phyloP scores from a whole-genome alignment of 1,284 basidiomycete genomes.

The Ganoderma leucocontextum region DNA sequence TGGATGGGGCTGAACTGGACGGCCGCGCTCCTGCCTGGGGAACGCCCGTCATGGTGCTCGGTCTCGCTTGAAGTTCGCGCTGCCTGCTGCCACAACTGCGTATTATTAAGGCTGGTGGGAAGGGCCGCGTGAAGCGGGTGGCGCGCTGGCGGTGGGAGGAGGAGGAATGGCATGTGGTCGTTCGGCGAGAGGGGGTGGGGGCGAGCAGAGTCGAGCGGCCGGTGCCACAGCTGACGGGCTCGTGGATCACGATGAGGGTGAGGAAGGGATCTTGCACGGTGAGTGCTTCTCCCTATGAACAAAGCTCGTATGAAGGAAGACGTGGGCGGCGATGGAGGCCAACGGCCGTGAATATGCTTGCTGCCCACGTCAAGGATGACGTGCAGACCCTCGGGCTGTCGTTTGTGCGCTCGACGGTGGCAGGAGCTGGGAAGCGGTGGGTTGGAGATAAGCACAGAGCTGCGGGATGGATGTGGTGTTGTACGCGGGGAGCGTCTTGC shows the following conservation, averaged over 20 bases:
- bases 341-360: too few species aligned
- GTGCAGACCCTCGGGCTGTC: too few species aligned
- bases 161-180: constrained; percentile 83
- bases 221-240: constrained; percentile 58
- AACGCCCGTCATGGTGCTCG: constrained; percentile 91
- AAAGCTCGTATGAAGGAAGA: too few species aligned
- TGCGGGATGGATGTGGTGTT: too few species aligned
- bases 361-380: too few species aligned
- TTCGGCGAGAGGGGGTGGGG: constrained; percentile 59
- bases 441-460: too few species aligned
- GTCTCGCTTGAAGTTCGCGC: constrained; percentile 63
- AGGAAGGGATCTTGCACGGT: constrained; percentile 52
- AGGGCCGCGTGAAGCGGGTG: constrained; percentile 67
- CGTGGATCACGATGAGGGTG: constrained; percentile 56
- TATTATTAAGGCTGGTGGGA: constrained; percentile 59
- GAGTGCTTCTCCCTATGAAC: too few species aligned
- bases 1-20: constrained; percentile 94
- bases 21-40: constrained; percentile 87
- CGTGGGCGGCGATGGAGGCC: too few species aligned
- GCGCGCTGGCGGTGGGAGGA: constrained; percentile 90
- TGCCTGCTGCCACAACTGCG: constrained; percentile 59
- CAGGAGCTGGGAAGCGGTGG: too few species aligned
- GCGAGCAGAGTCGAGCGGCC: constrained; percentile 65
- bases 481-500: too few species aligned
- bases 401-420: too few species aligned